phyloP scores from a whole-genome alignment of 75 land plant genomes.

The Cryptomeria japonica region DNA sequence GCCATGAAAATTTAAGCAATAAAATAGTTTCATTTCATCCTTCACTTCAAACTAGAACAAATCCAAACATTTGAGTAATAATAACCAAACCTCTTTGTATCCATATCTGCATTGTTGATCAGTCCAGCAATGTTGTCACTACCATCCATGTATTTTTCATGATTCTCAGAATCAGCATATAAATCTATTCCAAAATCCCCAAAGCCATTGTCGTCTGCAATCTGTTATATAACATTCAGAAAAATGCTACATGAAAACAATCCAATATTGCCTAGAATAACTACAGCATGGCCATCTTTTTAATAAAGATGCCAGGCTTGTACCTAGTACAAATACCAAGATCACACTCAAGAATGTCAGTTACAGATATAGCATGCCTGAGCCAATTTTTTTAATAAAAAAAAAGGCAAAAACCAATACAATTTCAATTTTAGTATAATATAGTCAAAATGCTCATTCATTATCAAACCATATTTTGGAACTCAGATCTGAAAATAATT shows the following conservation, averaged over 20 bases:
- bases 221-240: background rate
- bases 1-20: background rate
- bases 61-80: background rate
- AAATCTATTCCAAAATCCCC: constrained; percentile 5
- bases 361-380: background rate
- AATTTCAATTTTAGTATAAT: background rate
- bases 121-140: background rate
- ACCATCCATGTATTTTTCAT: background rate
- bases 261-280: background rate
- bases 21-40: background rate
- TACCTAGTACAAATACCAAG: background rate
- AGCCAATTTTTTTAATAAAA: background rate
- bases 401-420: background rate
- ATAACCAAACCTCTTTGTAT: background rate
- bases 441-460: background rate
- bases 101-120: background rate
- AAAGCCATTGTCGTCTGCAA: background rate
- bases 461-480: background rate
- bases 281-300: background rate
- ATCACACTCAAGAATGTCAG: background rate
- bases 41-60: background rate
- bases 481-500: background rate
- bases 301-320: background rate
- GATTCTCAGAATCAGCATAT: background rate
- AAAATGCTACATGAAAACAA: background rate